Base-by-base conservation (phyloP, 2,329 filamentous ascomycete genomes). In the Aspergillus transmontanensis region DNA sequence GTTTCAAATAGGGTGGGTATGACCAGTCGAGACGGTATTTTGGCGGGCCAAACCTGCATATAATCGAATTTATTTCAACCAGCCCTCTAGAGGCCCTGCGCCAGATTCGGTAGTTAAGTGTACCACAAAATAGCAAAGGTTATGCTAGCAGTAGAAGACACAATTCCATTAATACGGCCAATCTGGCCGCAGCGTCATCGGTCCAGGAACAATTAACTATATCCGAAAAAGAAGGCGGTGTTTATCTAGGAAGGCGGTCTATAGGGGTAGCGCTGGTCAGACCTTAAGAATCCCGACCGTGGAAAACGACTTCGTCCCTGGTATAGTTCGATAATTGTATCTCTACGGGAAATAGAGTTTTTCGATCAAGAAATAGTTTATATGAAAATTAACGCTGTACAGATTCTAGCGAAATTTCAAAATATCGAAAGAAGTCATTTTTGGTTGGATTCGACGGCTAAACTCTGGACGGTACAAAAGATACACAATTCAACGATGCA, bases 181-280 rank as follows among this genome's bases (percentile, higher is more conserved):
- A 67, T 64, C 62, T 68, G 65, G 60, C 66, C 60, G 62, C 70
- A 71, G 64, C 72, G 72, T 72, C 72, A 71, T 72, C 67, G 64
- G 66, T 72, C 30, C 30, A 23, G n/a, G 45, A 48, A 48, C 45
- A 9, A 23, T 9, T 4, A 2, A 48, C 45, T 28, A 48, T 48
- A 26, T 26, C 23, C 4, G 12, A 26, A 48, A 26, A 1, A 10
- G 45, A 48, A 48, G 45, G 45, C 45, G 45, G 45, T 26, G 23
- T 12, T 14, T 3, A 48, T 14, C 4, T 9, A 19, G 45, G 5
- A 28, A 48, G 45, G 45, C 45, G 45, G 45, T 48, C 45, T 48
- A 23, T 26, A 16, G 0, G 19, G 9, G 11, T 26, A 6, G 12
- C 12, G 23, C 45, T 28, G 12, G 11, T 23, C 12, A 26, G 6